Evolutionary conservation across 352 stramenopile species (phyloP).

Genomic region (Peronospora farinosa): DNA sequence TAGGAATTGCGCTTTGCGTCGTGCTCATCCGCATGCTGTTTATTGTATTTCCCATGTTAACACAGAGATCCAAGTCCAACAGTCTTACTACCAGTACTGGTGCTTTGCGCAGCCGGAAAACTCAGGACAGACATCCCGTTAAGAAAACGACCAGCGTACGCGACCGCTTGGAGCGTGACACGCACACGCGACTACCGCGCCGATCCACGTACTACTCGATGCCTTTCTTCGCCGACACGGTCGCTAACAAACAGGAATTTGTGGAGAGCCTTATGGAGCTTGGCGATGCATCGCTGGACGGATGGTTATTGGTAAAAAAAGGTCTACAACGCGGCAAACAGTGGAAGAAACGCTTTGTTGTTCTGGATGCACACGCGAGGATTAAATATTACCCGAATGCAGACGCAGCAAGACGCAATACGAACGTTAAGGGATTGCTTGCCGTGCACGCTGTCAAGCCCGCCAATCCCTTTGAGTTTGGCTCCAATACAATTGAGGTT

Average conservation of each 20-base stretch:
- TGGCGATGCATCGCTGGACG: conserved; percentile 59
- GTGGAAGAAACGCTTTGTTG: conserved; percentile 82
- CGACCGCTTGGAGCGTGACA: conserved; percentile 58
- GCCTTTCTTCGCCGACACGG: conserved; percentile 71
- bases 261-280: conserved; percentile 59
- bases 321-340: conserved; percentile 57
- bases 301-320: conserved; percentile 79
- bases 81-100: conserved; percentile 4
- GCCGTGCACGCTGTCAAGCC: conserved; percentile 73
- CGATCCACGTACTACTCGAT: conserved; percentile 71
- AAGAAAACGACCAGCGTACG: conserved; percentile 44
- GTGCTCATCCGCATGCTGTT: conserved; percentile 66
- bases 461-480: conserved; percentile 63
- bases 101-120: conserved; percentile 7
- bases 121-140: conserved; percentile 6
- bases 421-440: conserved; percentile 71
- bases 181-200: conserved; percentile 43
- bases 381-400: conserved; percentile 80
- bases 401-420: conserved; percentile 67
- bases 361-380: conserved; percentile 63
- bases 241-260: conserved; percentile 74
- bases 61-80: neutral
- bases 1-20: conserved; percentile 53
- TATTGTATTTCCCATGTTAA: conserved; percentile 33
- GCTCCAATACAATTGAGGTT: conserved; percentile 70